phyloP scores from a whole-genome alignment of 2,329 filamentous ascomycete species.

The Nectriaceae sp. region DNA sequence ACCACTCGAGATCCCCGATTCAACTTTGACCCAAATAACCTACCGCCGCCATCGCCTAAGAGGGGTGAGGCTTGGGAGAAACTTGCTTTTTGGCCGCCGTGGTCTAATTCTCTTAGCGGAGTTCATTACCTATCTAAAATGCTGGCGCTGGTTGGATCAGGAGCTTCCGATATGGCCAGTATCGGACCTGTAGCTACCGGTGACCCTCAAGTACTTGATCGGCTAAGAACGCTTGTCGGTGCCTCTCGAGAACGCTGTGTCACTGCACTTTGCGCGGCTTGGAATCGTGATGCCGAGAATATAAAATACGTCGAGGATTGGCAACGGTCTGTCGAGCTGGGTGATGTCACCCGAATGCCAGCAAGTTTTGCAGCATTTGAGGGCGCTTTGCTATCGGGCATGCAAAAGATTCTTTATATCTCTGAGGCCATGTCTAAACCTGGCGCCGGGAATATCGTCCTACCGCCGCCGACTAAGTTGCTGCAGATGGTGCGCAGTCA shows the following conservation, averaged over 20 bases:
- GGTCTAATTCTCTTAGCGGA: slow-evolving; percentile 89
- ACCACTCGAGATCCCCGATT: slow-evolving; percentile 72
- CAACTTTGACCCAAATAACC: slow-evolving; percentile 74
- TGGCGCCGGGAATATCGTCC: slow-evolving; percentile 74
- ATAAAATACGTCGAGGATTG: slow-evolving; percentile 94
- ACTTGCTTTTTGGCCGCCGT: slow-evolving; percentile 93
- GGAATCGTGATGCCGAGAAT: slow-evolving; percentile 91
- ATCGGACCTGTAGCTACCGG: slow-evolving; percentile 65
- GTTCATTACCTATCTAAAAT: slow-evolving; percentile 86
- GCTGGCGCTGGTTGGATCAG: slow-evolving; percentile 79
- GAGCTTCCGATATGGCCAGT: slow-evolving; percentile 81
- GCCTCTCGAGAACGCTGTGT: slow-evolving; percentile 82
- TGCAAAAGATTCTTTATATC: slow-evolving; percentile 96
- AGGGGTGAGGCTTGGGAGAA: slow-evolving; percentile 88
- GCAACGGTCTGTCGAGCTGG: slow-evolving; percentile 78
- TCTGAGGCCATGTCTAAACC: slow-evolving; percentile 79
- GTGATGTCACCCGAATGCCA: slow-evolving; percentile 90
- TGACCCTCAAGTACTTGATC: slow-evolving; percentile 64
- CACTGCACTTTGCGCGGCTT: slow-evolving; percentile 82
- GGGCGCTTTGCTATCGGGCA: slow-evolving; percentile 74
- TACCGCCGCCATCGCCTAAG: slow-evolving; percentile 75
- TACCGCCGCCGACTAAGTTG: slow-evolving; percentile 82
- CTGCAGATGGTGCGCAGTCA: slow-evolving; percentile 88
- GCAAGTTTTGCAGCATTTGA: slow-evolving; percentile 84
- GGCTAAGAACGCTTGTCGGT: slow-evolving; percentile 74